phyloP scores from a whole-genome alignment of 495 filamentous ascomycete genomes.

The Aspergillus bertholletiae region DNA sequence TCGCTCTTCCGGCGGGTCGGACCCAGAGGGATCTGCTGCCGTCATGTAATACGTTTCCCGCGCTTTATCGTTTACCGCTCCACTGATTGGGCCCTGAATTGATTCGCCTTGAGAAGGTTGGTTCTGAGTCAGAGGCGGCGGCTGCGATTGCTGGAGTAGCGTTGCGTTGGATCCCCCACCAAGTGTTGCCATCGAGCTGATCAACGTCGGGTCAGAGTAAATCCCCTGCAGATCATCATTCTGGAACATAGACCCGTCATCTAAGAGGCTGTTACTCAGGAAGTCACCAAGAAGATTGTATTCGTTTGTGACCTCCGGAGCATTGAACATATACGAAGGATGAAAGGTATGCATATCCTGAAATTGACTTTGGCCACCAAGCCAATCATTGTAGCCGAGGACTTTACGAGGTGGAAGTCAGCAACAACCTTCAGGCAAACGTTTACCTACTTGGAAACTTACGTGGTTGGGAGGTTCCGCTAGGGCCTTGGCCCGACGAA shows the following conservation, averaged over 20 bases:
- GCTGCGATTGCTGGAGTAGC: slow-evolving; percentile 34
- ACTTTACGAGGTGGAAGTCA: slow-evolving; percentile 41
- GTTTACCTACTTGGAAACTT: slow-evolving; percentile 42
- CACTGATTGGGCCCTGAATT: slow-evolving; percentile 56
- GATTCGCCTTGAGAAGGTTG: slow-evolving; percentile 49
- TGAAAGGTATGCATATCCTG: slow-evolving; percentile 94
- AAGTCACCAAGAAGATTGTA: slow-evolving; percentile 97
- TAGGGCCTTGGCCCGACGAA: slow-evolving; percentile 42
- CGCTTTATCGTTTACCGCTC: slow-evolving; percentile 71
- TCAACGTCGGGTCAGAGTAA: slow-evolving; percentile 54
- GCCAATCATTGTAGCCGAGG: slow-evolving; percentile 65
- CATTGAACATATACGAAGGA: slow-evolving; percentile 92
- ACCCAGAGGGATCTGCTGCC: slow-evolving; percentile 89
- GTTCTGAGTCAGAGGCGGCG: slow-evolving; percentile 33
- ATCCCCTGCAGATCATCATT: slow-evolving; percentile 58
- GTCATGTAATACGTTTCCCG: slow-evolving; percentile 93
- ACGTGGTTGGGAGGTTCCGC: slow-evolving; percentile 69
- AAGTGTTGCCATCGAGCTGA: slow-evolving; percentile 45
- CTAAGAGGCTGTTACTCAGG: slow-evolving; percentile 79
- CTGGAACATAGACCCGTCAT: slow-evolving; percentile 66
- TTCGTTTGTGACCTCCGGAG: slow-evolving; percentile 90
- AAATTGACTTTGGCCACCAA: slow-evolving; percentile 73
- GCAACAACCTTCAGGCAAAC: slow-evolving; percentile 10
- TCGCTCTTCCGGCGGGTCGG: slow-evolving; percentile 85
- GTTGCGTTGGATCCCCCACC: slow-evolving; percentile 26